Evolutionary conservation across 768 basidiomycete genomes (phyloP), one percentile per base, ranked within the genome.

Genomic region (Aureoboletus auriporus): DNA sequence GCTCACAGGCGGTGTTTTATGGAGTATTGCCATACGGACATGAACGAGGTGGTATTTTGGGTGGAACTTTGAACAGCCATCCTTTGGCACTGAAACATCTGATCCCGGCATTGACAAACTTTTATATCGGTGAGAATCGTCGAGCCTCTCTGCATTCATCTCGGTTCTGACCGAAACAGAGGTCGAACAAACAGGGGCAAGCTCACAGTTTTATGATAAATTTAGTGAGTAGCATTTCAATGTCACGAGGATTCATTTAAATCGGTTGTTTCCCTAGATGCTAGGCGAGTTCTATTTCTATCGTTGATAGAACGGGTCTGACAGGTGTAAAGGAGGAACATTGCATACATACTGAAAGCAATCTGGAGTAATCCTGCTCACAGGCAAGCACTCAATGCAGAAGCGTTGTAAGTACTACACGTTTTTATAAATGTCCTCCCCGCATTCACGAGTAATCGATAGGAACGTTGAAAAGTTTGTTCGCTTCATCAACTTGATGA

Each of bases 151-250:
- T 37, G 10, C 23, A 28, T 16, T 1, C 12, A 20, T 13, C 37
- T 17, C 30, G 49, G 44, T 44, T 23, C 42, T 51, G 38, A 58
- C 40, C 6, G 17, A 31, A 43, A 47, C 63, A 95, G 95, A 98
- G 79, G 93, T 97, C 39, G 96, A 99, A 66, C 86, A 88, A 58
- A 99, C 96, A 0, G 96, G 96, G 28, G 91, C 93, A 17, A 95
- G 93, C 62, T 95, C 93, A 0, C 95, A 98, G 62, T 98, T 99
- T 71, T 98, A 96, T 69, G 95, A 96, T 67, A 94, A 96, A 82
- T 95, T 94, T 62, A 89, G 89, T 90, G 60, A 55, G 86, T 79
- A 13, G 5, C 27, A 14, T 42, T 49, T 55, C 42, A 28, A 44
- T 39, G 23, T 10, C 13, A 8, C 33, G 7, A 28, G 39, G 35